A percentile compares a stretch with the other conserved stretches of the same genome.
phyloP scores from a whole-genome alignment of 2,329 filamentous ascomycete genomes.

The Fusarium sacchari region DNA sequence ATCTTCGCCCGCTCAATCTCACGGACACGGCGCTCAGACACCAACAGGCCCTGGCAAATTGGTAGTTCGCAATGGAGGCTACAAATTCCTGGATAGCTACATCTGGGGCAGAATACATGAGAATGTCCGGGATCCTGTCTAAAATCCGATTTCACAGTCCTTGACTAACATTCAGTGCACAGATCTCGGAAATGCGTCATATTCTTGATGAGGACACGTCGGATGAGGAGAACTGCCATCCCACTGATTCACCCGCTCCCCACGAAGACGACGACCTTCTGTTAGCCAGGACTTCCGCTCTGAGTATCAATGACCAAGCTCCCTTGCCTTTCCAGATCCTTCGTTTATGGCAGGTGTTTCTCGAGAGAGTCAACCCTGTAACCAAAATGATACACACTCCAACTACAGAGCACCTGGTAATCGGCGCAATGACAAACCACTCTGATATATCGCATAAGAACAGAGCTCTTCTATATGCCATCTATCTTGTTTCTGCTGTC shows the following conservation, averaged over 20 bases:
- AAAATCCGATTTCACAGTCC: too few species aligned
- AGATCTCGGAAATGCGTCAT: conserved; percentile 15
- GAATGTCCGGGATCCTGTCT: neutral
- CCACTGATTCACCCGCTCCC: neutral
- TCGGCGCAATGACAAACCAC: conserved; percentile 5
- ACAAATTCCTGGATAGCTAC: conserved; percentile 9
- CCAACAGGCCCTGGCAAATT: conserved; percentile 1
- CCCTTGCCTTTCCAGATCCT: conserved; percentile 1
- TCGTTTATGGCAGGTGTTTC: conserved; percentile 10
- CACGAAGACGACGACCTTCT: conserved; percentile 13
- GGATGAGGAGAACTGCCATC: conserved; percentile 1
- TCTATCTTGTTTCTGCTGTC: neutral
- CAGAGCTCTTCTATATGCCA: neutral
- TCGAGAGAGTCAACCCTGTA: conserved; percentile 3
- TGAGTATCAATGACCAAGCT: neutral
- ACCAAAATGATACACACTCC: conserved; percentile 9
- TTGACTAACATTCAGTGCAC: accelerated
- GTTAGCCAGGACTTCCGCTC: neutral
- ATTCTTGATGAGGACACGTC: conserved; percentile 16
- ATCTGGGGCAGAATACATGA: conserved; percentile 7
- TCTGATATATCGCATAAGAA: neutral
- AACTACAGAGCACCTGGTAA: conserved; percentile 1
- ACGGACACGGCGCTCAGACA: accelerated
- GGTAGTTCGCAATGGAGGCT: conserved; percentile 7
- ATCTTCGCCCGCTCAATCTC: neutral